Evolutionary conservation across 2,329 filamentous ascomycete species (phyloP).

Genomic region (Phialophora tarda): DNA sequence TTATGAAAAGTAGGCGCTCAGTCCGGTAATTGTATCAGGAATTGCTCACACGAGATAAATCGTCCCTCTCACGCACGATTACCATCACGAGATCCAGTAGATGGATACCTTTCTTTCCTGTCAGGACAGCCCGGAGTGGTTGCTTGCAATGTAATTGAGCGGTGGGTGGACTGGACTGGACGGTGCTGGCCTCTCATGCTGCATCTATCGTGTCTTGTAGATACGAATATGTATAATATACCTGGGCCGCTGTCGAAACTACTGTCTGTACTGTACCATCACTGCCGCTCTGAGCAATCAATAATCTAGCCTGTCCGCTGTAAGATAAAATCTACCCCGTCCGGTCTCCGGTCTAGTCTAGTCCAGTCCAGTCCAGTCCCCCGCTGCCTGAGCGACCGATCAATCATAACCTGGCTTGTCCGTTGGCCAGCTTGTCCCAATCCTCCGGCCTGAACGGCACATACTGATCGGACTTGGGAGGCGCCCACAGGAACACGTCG

Average conservation of each 20-base stretch:
- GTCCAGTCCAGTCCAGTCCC: too few species aligned
- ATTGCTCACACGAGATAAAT: neutral
- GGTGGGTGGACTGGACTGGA: too few species aligned
- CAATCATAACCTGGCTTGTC: conserved; percentile 45
- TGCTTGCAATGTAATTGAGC: too few species aligned
- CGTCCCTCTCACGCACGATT: too few species aligned
- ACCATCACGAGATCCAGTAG: too few species aligned
- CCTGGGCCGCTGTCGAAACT: neutral
- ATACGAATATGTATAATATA: neutral
- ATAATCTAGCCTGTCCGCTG: neutral
- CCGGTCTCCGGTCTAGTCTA: too few species aligned
- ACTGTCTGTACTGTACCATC: neutral
- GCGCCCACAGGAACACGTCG: conserved; percentile 44
- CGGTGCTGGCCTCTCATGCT: neutral
- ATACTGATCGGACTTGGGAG: conserved; percentile 32
- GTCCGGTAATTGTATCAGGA: neutral
- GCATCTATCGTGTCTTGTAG: neutral
- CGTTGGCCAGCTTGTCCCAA: conserved; percentile 30
- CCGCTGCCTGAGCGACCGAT: neutral
- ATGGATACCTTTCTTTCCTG: too few species aligned
- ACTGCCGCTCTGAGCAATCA: neutral
- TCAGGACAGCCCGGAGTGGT: too few species aligned
- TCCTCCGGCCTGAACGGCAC: conserved; percentile 31
- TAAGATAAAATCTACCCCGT: neutral
- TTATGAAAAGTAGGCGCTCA: neutral